Evolutionary conservation across 148 eudicot genomes (phyloP).

Genomic region (Chenopodium suecicum): DNA sequence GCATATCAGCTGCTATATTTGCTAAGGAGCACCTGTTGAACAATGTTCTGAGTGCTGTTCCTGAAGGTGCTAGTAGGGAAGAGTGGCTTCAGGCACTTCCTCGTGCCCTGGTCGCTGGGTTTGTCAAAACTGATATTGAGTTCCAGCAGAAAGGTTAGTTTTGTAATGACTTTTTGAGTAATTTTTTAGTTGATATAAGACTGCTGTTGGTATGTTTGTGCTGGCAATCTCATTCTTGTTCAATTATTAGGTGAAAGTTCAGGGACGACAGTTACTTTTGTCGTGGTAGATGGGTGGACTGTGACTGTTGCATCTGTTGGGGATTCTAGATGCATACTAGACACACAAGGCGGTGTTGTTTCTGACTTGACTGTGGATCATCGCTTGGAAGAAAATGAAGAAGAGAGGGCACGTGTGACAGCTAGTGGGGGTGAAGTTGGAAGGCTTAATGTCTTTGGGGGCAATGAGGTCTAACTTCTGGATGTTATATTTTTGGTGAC

Average conservation of each 20-base stretch:
- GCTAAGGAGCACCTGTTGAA: slow-evolving; percentile 76
- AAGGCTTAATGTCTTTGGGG: slow-evolving; percentile 79
- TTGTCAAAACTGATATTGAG: slow-evolving; percentile 96
- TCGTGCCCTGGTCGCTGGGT: slow-evolving; percentile 93
- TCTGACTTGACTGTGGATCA: slow-evolving; percentile 92
- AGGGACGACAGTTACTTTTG: slow-evolving; percentile 97
- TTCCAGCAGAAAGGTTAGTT: slow-evolving; percentile 86
- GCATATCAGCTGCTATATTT: slow-evolving; percentile 93
- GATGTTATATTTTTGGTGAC: background rate
- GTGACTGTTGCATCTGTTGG: slow-evolving; percentile 99
- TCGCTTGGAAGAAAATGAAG: slow-evolving; percentile 87
- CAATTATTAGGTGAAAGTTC: slow-evolving; percentile 75
- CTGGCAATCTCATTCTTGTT: background rate
- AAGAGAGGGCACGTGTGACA: slow-evolving; percentile 92
- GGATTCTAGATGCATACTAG: slow-evolving; percentile 95
- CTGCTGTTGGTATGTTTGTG: background rate
- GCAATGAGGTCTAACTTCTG: slow-evolving; percentile 60
- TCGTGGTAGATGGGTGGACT: slow-evolving; percentile 96
- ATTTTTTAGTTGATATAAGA: background rate
- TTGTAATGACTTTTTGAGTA: background rate
- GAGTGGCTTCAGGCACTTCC: slow-evolving; percentile 98
- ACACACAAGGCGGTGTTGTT: slow-evolving; percentile 89
- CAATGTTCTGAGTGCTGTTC: slow-evolving; percentile 85
- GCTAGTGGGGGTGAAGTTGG: slow-evolving; percentile 99
- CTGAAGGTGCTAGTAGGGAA: slow-evolving; percentile 69